Conservation (phyloP, 129 eudicot genomes). For the Artemisia annua region DNA sequence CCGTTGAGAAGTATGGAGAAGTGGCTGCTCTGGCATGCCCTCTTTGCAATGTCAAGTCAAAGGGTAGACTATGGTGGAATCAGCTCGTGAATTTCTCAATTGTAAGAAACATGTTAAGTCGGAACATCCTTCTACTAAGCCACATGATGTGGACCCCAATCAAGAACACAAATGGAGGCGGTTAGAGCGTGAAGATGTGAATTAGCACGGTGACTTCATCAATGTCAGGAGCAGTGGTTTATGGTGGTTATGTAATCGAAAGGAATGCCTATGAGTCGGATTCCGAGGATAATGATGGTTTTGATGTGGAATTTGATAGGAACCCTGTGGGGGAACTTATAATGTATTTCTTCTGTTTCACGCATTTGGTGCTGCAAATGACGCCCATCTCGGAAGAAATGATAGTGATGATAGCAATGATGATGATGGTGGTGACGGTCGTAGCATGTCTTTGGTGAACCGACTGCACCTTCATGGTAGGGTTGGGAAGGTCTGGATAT, state of each 20-base stretch:
- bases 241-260: slow-evolving; percentile 86
- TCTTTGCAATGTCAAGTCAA: slow-evolving; percentile 87
- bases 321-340: slow-evolving; percentile 26
- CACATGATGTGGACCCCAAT: slow-evolving; percentile 80
- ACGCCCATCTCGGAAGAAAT: slow-evolving; percentile 34
- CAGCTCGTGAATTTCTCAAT: slow-evolving; percentile 67
- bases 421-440: slow-evolving; percentile 23
- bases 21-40: slow-evolving; percentile 77
- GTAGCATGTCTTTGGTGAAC: slow-evolving; percentile 42
- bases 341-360: slow-evolving; percentile 55
- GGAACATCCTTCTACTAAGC: slow-evolving; percentile 72
- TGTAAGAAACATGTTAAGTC: slow-evolving; percentile 73
- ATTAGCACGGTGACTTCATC: slow-evolving; percentile 78
- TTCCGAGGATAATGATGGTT: slow-evolving; percentile 61
- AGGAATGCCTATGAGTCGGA: slow-evolving; percentile 49
- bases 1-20: slow-evolving; percentile 49
- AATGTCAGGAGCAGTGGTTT: slow-evolving; percentile 78
- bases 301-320: slow-evolving; percentile 29
- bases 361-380: slow-evolving; percentile 59
- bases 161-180: slow-evolving; percentile 84
- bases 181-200: slow-evolving; percentile 70
- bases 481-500: slow-evolving; percentile 69
- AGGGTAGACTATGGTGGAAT: slow-evolving; percentile 89
- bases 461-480: slow-evolving; percentile 55
- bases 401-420: slow-evolving; percentile 35